Evolutionary conservation across 495 filamentous ascomycete species (phyloP).

Genomic region (Melanomma pulvis-pyrius): DNA sequence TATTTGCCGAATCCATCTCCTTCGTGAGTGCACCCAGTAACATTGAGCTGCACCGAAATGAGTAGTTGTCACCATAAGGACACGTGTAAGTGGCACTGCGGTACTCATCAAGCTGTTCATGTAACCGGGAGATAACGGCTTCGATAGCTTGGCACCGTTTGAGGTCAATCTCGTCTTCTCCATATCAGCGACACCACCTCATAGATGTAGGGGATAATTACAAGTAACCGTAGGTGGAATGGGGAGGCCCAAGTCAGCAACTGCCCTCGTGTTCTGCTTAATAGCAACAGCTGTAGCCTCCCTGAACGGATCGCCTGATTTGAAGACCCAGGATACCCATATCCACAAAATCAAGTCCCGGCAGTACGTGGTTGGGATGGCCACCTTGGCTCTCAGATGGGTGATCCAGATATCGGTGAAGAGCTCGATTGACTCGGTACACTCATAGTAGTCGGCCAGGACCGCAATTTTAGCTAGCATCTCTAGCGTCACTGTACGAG

Average conservation of each 20-base stretch:
- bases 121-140: neutral
- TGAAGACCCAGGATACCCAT: constrained; percentile 48
- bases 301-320: constrained; percentile 21
- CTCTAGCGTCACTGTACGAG: constrained; percentile 47
- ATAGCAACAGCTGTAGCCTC: constrained; percentile 7
- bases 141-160: constrained; percentile 13
- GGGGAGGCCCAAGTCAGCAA: constrained; percentile 11
- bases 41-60: constrained; percentile 13
- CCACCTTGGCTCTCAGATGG: constrained; percentile 19
- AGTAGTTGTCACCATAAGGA: too few species aligned
- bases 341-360: constrained; percentile 48
- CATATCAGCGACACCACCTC: neutral
- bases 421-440: constrained; percentile 49
- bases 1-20: neutral
- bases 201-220: neutral
- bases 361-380: constrained; percentile 25
- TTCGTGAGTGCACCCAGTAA: constrained; percentile 18
- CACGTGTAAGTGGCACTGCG: neutral
- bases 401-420: constrained; percentile 54
- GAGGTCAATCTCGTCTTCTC: constrained; percentile 5
- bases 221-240: constrained; percentile 1
- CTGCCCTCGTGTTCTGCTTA: neutral
- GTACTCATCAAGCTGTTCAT: constrained; percentile 5
- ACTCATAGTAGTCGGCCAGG: constrained; percentile 57
- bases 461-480: constrained; percentile 55